These are phyloP conservation scores for Letharia columbiana DNA, from an alignment of 495 filamentous ascomycete species.

Conservation along the genomic window DNA sequence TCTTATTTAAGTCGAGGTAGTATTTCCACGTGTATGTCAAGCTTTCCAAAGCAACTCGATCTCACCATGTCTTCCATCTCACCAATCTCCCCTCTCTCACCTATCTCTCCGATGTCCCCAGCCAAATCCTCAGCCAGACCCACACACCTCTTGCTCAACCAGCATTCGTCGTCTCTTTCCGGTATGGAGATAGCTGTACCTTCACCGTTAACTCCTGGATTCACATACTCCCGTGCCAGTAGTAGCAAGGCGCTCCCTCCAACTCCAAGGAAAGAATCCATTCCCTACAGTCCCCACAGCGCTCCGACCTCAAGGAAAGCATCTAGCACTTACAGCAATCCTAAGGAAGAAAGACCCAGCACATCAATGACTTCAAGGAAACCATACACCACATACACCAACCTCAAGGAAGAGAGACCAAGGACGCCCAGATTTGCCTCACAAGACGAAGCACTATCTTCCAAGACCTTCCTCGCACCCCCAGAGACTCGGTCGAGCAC, in stretches of 20 bases:
- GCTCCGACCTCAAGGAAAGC: constrained; percentile 10
- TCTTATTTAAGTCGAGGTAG: background rate
- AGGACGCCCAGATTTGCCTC: background rate
- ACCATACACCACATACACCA: constrained; percentile 18
- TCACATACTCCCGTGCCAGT: background rate
- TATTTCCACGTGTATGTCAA: background rate
- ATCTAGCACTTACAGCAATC: constrained; percentile 16
- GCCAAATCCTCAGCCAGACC: background rate
- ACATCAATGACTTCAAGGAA: background rate
- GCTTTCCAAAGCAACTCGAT: background rate
- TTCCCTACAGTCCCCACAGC: background rate
- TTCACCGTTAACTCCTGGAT: background rate
- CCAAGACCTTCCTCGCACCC: constrained; percentile 10
- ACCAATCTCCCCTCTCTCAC: constrained; percentile 3
- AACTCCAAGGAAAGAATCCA: background rate
- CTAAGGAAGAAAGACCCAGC: constrained; percentile 8
- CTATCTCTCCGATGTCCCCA: constrained; percentile 2
- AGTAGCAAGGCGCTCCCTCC: constrained; percentile 18
- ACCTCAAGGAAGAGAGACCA: constrained; percentile 13
- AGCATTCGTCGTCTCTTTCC: constrained; percentile 7
- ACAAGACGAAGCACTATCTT: constrained; percentile 5
- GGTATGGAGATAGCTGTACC: constrained; percentile 18
- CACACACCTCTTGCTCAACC: background rate
- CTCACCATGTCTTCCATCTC: background rate
- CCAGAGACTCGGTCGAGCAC: constrained; percentile 17